These are phyloP conservation scores for Penicillium salamii DNA, from an alignment of 495 filamentous ascomycete genomes.

Conservation along the genomic window DNA sequence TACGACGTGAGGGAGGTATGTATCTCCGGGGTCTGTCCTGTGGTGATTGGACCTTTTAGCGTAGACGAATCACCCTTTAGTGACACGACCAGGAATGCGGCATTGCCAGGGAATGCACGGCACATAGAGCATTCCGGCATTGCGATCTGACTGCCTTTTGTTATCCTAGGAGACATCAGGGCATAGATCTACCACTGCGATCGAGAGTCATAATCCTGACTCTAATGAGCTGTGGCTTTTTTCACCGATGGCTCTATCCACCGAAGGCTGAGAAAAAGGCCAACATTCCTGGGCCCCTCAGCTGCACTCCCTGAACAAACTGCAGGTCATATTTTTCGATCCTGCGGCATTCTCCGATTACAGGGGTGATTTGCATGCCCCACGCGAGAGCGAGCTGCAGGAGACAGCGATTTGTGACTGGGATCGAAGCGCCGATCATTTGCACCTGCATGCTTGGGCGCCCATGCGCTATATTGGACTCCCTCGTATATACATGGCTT, in stretches of 20 bases:
- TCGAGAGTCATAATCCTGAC: too few species aligned
- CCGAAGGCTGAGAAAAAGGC: neutral
- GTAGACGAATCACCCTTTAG: neutral
- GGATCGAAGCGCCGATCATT: slow-evolving; percentile 4
- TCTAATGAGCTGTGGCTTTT: too few species aligned
- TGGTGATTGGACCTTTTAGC: neutral
- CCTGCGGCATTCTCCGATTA: slow-evolving; percentile 1
- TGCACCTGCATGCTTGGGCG: slow-evolving; percentile 1
- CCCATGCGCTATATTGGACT: neutral
- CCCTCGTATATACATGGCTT: neutral
- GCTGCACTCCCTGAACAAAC: neutral
- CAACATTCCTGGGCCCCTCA: neutral
- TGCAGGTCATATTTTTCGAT: neutral
- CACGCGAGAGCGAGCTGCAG: neutral
- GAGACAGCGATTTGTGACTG: neutral
- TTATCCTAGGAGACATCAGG: neutral
- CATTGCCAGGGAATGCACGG: slow-evolving; percentile 11
- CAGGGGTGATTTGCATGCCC: slow-evolving; percentile 10
- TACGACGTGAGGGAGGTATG: neutral
- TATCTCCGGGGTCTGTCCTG: neutral
- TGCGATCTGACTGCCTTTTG: neutral
- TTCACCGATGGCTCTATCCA: neutral
- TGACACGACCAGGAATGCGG: slow-evolving; percentile 19
- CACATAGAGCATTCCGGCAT: slow-evolving; percentile 13
- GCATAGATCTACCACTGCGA: too few species aligned